Percentiles rank a stretch among this genome's conserved stretches.
Conservation (phyloP, 148 eudicot species). For the Limonium bicolor region DNA sequence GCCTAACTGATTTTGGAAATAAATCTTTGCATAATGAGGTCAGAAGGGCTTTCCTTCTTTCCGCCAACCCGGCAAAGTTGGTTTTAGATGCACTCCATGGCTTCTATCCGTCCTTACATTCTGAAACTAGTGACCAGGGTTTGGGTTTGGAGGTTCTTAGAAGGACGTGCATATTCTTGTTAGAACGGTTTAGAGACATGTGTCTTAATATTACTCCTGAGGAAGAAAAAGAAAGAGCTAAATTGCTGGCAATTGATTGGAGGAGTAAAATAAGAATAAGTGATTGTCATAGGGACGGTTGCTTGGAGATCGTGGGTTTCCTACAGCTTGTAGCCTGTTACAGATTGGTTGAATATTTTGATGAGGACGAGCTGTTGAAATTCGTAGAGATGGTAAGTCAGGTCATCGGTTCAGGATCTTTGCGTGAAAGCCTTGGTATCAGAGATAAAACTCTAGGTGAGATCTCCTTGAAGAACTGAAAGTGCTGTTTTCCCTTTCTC, state of each 20-base stretch:
- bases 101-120: conserved; percentile 31
- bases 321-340: conserved; percentile 28
- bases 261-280: conserved; percentile 16
- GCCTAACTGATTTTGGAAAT: conserved; percentile 18
- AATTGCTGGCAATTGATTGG: conserved; percentile 32
- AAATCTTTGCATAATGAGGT: conserved; percentile 24
- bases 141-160: conserved; percentile 19
- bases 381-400: conserved; percentile 8
- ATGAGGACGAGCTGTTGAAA: conserved; percentile 14
- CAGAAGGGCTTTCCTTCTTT: conserved; percentile 19
- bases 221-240: conserved; percentile 20
- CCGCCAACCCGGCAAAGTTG: conserved; percentile 32
- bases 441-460: conserved; percentile 22
- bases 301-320: conserved; percentile 24
- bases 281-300: conserved; percentile 1
- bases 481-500: too few species aligned
- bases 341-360: conserved; percentile 13
- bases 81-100: conserved; percentile 52
- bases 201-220: conserved; percentile 15
- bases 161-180: conserved; percentile 24
- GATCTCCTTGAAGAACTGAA: not conserved
- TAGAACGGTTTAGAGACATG: conserved; percentile 27
- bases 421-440: conserved; percentile 19
- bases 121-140: conserved; percentile 9
- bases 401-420: conserved; percentile 8